phyloP scores from a whole-genome alignment of 2,329 filamentous ascomycete genomes.

The Arthrobotrys iridis region DNA sequence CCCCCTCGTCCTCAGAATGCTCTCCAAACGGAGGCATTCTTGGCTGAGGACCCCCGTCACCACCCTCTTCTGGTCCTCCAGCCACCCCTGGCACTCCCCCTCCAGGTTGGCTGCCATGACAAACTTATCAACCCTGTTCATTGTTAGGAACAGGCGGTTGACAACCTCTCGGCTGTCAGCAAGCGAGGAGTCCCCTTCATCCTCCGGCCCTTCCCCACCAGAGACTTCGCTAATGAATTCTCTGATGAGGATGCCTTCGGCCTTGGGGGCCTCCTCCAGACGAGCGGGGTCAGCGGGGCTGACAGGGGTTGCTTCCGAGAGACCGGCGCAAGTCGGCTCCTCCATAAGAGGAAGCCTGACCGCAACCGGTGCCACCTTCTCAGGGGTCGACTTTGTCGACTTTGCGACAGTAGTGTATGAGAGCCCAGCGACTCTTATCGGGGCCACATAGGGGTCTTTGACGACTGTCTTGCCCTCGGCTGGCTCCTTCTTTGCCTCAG shows the following conservation, averaged over 20 bases:
- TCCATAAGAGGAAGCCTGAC: too few relatives aligned
- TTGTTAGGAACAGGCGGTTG: background rate
- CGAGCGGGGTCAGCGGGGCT: too few relatives aligned
- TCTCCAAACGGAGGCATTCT: background rate
- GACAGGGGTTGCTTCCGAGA: too few relatives aligned
- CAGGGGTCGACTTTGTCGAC: background rate
- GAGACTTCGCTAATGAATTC: background rate
- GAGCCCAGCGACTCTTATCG: constrained; percentile 19
- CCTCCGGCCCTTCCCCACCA: background rate
- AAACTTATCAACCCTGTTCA: background rate
- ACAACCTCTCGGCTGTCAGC: background rate
- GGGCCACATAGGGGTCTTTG: constrained; percentile 2
- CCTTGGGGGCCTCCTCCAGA: background rate
- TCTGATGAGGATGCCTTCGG: background rate
- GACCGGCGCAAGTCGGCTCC: too few relatives aligned
- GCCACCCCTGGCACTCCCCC: background rate
- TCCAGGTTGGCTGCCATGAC: background rate
- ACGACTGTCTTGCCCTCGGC: background rate
- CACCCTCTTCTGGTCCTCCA: background rate
- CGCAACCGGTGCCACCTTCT: background rate
- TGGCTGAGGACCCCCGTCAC: background rate
- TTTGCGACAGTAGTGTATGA: constrained; percentile 3
- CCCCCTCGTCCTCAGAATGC: background rate
- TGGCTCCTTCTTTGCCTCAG: background rate
- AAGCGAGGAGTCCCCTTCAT: too few relatives aligned